These are phyloP conservation scores for Jamesozyma piceae DNA, from an alignment of 805 yeast genomes.

Conservation along the genomic window DNA sequence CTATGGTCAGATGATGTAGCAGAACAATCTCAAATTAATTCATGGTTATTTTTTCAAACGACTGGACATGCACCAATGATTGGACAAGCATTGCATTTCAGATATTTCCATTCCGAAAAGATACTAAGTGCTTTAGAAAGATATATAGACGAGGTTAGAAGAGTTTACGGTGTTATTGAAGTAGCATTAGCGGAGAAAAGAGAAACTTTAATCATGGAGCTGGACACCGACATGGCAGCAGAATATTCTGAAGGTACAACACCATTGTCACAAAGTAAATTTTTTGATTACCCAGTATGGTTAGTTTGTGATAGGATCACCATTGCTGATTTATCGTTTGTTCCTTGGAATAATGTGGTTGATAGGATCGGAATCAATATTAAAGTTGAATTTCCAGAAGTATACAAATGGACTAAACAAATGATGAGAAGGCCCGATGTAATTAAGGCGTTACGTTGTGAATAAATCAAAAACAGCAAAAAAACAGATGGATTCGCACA, in stretches of 20 bases:
- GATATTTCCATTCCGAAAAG: constrained; percentile 78
- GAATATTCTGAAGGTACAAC: constrained; percentile 83
- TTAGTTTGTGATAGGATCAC: constrained; percentile 77
- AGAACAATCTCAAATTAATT: constrained; percentile 75
- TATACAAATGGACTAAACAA: constrained; percentile 87
- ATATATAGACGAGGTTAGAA: constrained; percentile 82
- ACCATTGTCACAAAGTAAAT: constrained; percentile 73
- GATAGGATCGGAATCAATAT: constrained; percentile 85
- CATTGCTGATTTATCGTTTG: constrained; percentile 85
- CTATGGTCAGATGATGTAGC: constrained; percentile 65
- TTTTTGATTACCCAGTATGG: constrained; percentile 93
- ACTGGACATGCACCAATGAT: constrained; percentile 98
- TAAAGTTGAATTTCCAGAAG: constrained; percentile 85
- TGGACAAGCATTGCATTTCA: constrained; percentile 91
- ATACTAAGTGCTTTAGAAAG: constrained; percentile 86
- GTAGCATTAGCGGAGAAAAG: constrained; percentile 91
- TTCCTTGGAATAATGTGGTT: constrained; percentile 95
- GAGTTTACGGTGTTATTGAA: constrained; percentile 89
- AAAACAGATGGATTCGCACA: too few species aligned
- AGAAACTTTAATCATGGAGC: constrained; percentile 81
- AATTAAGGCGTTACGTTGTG: constrained; percentile 73
- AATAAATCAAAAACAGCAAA: constrained; percentile 20
- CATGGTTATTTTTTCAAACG: constrained; percentile 92
- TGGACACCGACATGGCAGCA: constrained; percentile 80
- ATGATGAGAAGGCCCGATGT: constrained; percentile 96